Evolutionary conservation across 805 yeast genomes (phyloP).

Genomic region (Metschnikowia similis): DNA sequence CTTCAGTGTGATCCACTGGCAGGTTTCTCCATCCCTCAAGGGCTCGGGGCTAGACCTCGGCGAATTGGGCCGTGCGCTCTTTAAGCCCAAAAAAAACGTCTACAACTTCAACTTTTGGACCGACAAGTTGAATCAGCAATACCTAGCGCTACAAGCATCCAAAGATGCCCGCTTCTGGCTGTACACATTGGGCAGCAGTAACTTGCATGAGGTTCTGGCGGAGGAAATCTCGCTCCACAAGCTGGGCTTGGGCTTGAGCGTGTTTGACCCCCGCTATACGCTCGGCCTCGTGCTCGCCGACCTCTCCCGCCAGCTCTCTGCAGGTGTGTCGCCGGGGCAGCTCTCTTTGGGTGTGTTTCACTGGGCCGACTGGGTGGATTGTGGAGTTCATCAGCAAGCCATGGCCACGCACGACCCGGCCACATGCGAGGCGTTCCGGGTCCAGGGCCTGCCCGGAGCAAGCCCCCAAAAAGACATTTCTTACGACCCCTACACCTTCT

Average conservation of each 20-base stretch:
- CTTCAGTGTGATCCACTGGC: neutral
- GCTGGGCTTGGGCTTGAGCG: conserved; percentile 6
- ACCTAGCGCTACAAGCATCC: neutral
- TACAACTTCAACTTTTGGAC: conserved; percentile 12
- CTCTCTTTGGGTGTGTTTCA: conserved; percentile 11
- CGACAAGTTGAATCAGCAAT: conserved; percentile 4
- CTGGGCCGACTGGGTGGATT: conserved; percentile 20
- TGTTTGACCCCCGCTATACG: conserved; percentile 21
- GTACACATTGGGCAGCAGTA: neutral
- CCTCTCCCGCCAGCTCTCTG: conserved; percentile 11
- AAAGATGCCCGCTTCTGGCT: neutral
- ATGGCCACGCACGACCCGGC: neutral
- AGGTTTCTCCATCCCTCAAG: neutral
- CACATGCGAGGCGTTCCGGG: conserved; percentile 6
- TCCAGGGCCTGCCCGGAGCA: neutral
- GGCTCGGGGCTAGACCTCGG: neutral
- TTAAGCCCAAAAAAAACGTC: neutral
- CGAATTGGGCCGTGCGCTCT: neutral
- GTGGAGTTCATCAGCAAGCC: conserved; percentile 6
- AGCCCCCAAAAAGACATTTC: conserved; percentile 1
- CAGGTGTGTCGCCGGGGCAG: conserved; percentile 2
- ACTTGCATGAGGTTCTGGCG: neutral
- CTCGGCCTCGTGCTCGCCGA: conserved; percentile 14
- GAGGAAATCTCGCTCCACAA: neutral
- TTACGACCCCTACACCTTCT: neutral